Base-by-base conservation (phyloP, 2,329 filamentous ascomycete species). In the Neonectria ditissima region DNA sequence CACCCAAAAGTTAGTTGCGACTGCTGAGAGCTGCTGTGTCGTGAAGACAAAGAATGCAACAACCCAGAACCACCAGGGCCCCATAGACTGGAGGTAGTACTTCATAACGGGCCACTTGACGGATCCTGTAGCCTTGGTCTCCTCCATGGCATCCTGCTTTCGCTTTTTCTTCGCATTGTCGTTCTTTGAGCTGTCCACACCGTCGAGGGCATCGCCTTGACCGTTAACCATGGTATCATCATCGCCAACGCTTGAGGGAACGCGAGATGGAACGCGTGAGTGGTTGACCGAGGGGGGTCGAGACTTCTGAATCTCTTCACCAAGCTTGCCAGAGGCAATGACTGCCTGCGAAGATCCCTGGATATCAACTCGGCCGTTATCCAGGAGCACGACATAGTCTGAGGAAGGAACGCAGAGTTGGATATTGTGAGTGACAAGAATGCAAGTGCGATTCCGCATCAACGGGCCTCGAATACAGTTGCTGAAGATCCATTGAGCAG, bases 401-500 rank as follows among this genome's bases (percentile, higher is more conserved):
- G 95, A 90, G 37, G 89, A 85, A 5, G 94, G 93, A 8, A 94
- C 89, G 70, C 93, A 96, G 18, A 99, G 86, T n/a, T 92, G 87
- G 28, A 96, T 88, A 74, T 98, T 99, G 82, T 99, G 96, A 0
- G 96, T 97, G 37, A 99, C 95, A 45, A 99, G 85, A 57, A 99
- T 93, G 78, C 96, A 98, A 28, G 96, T 98, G 44, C 96, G 89
- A 74, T 90, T 86, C 62, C 86, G 82, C 96, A 99, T 98, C 55
- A 99, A 81, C 6, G 93, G 92, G 2, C 96, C 96, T 71, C 90
- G 90, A 67, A 99, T 90, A 63, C 94, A 97, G 78, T 97, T 92
- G 76, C 91, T 92, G 80, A 98, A 98, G 69, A 99, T 98, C 91
- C 97, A 97, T 78, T 97, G 97, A 2, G 94, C 94, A 0, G 96